Evolutionary conservation across 2,329 filamentous ascomycete genomes (phyloP).

Genomic region (Fusarium anthophilum): DNA sequence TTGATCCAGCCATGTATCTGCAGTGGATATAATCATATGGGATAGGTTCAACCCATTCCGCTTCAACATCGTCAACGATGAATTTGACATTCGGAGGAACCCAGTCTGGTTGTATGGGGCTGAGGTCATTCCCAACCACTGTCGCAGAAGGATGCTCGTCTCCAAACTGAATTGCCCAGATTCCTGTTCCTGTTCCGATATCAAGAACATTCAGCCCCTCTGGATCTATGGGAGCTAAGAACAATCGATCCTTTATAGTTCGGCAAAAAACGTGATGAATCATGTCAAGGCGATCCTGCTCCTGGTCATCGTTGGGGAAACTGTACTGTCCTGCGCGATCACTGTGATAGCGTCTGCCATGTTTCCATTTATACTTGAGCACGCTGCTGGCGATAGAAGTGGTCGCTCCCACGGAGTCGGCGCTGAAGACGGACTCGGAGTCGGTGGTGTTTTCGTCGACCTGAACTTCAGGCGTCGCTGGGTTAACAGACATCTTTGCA

Average conservation of each 20-base stretch:
- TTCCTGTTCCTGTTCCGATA: slow-evolving; percentile 57
- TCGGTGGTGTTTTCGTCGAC: slow-evolving; percentile 8
- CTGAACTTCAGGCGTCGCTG: slow-evolving; percentile 7
- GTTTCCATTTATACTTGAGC: slow-evolving; percentile 41
- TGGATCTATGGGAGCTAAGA: slow-evolving; percentile 49
- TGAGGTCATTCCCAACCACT: slow-evolving; percentile 53
- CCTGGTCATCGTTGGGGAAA: slow-evolving; percentile 51
- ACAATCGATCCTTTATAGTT: slow-evolving; percentile 48
- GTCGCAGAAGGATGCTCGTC: slow-evolving; percentile 49
- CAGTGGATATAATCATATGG: slow-evolving; percentile 50
- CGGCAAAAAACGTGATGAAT: slow-evolving; percentile 48
- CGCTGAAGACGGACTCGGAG: background rate
- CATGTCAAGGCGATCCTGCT: slow-evolving; percentile 53
- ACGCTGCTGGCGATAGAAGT: slow-evolving; percentile 18
- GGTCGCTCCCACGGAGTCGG: background rate
- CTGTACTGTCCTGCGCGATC: slow-evolving; percentile 50
- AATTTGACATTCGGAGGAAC: slow-evolving; percentile 68
- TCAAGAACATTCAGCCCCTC: slow-evolving; percentile 54
- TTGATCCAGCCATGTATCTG: slow-evolving; percentile 48
- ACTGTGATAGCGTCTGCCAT: slow-evolving; percentile 54
- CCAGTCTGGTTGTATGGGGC: slow-evolving; percentile 56
- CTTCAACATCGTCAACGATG: slow-evolving; percentile 67
- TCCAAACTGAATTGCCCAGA: slow-evolving; percentile 59
- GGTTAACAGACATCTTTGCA: background rate
- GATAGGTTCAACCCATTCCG: slow-evolving; percentile 56